Evolutionary conservation across 1,284 basidiomycete genomes (phyloP), one percentile per base, ranked within the genome.

Genomic region (Inonotus hispidus): DNA sequence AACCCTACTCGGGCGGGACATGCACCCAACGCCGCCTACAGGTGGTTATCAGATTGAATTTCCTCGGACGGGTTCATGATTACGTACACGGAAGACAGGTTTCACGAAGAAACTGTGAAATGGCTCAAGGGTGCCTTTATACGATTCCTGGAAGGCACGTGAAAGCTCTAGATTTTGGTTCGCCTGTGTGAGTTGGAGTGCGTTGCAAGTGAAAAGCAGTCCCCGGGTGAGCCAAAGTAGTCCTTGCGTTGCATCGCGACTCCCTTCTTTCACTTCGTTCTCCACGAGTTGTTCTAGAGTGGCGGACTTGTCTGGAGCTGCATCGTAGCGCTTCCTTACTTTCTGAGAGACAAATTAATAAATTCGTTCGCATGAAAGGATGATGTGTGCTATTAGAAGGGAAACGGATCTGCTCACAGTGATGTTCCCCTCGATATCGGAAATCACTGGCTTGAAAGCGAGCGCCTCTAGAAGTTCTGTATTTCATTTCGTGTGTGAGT

Each of bases 381-480:
- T 19, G 10, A 37, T 39, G 45, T 32, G 23, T 21, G 25, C 29
- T 27, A 19, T 13, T 46, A 27, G 32, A 58, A 6, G 11, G 11
- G 41, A 43, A 43, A 43, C 32, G 39, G 32, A 27, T 60, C 41
- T 16, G 43, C 87, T 71, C 68, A 95, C 94, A 59, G 80, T 78
- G 73, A 99, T 97, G 77, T 99, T 99, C 27, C 94, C 93, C 63
- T 84, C 91, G 68, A 99, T 73, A 76, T 99, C 97, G 66, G 74
- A 83, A 75, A 95, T 88, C 6, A 99, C 96, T 25, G 90, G 80
- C 2, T 77, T 68, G 72, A 99, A 98, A 0, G 95, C 93, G 3
- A 90, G 76, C 66, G 91, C 93, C 64, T 92, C 90, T 55, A 99
- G 87, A 23, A 98, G 79, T 78, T 94, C 96, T 95, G 66, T 7